A percentile compares a stretch with the other conserved stretches of the same genome.
Conservation (phyloP, 495 filamentous ascomycete genomes). For the Friedmanniomyces simplex region DNA sequence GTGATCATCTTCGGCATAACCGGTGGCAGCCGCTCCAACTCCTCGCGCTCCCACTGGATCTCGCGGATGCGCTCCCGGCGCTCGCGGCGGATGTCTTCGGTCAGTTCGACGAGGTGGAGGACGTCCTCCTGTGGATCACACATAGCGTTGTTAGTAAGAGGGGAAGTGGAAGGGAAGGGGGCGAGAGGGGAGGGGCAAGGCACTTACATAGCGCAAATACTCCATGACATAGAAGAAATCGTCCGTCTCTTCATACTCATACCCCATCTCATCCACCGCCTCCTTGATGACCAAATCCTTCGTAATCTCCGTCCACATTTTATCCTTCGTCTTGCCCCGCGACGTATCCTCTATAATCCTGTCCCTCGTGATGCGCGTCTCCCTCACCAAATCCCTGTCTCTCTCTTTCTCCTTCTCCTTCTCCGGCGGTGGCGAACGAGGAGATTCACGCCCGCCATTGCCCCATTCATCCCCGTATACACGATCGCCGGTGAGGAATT, state of each 20-base stretch:
- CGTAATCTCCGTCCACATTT: conserved; percentile 95
- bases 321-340: conserved; percentile 39
- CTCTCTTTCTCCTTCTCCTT: background rate
- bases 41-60: conserved; percentile 67
- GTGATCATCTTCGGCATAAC: conserved; percentile 5
- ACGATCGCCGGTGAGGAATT: conserved; percentile 50
- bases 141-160: background rate
- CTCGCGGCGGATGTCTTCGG: conserved; percentile 67
- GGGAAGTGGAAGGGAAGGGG: background rate
- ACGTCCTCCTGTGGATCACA: conserved; percentile 63
- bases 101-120: conserved; percentile 65
- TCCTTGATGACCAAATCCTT: conserved; percentile 84
- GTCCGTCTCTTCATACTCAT: conserved; percentile 86
- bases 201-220: conserved; percentile 75
- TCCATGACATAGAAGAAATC: conserved; percentile 87
- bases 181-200: background rate
- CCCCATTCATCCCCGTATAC: conserved; percentile 21
- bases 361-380: conserved; percentile 3
- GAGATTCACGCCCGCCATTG: conserved; percentile 21
- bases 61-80: conserved; percentile 69
- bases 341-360: conserved; percentile 6
- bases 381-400: background rate
- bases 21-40: conserved; percentile 15
- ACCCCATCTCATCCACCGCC: conserved; percentile 74
- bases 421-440: conserved; percentile 3